phyloP scores from a whole-genome alignment of 345 rosid species.

The Geranium brycei region DNA sequence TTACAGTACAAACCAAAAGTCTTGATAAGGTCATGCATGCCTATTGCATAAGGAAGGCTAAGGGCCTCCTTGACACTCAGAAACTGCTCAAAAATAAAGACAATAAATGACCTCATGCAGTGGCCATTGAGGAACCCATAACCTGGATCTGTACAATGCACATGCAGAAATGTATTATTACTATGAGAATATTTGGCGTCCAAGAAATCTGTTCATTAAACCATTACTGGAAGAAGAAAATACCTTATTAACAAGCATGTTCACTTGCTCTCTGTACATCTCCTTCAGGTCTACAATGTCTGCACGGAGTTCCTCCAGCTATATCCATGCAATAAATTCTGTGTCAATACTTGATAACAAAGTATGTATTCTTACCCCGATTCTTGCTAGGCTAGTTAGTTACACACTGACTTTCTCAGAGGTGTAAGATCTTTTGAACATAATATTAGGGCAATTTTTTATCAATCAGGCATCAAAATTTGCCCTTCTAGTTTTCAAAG shows the following conservation, averaged over 20 bases:
- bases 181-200: not conserved
- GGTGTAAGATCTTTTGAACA: too few species aligned
- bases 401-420: not conserved
- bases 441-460: not conserved
- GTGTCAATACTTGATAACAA: constrained; percentile 7
- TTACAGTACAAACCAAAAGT: constrained; percentile 8
- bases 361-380: not conserved
- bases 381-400: not conserved
- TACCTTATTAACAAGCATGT: constrained; percentile 96
- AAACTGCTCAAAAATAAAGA: not conserved
- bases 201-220: not conserved
- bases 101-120: constrained; percentile 2
- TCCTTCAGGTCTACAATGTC: constrained; percentile 97
- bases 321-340: constrained; percentile 14
- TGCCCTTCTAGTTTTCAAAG: not conserved
- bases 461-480: not conserved
- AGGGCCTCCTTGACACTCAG: not conserved
- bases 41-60: not conserved
- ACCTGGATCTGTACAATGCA: constrained; percentile 41
- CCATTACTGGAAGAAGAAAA: not conserved
- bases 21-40: constrained; percentile 3
- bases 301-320: constrained; percentile 97
- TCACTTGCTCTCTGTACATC: constrained; percentile 99
- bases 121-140: constrained; percentile 28
- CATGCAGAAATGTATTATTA: constrained; percentile 1